Conservation (phyloP, 352 stramenopile species). For the Globisporangium middletonii region DNA sequence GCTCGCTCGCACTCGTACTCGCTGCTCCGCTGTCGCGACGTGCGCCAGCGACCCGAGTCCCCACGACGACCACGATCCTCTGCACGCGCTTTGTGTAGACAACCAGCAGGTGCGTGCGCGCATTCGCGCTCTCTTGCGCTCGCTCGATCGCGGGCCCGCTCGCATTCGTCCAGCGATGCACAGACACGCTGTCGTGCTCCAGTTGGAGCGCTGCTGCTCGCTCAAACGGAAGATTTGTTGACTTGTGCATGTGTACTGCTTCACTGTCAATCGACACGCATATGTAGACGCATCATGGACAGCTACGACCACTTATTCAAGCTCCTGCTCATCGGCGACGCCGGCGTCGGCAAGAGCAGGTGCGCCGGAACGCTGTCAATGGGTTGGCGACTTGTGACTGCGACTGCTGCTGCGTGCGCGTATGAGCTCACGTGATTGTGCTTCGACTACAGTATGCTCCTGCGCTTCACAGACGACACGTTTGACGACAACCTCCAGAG, state of each 20-base stretch:
- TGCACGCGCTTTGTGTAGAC: too few relatives aligned
- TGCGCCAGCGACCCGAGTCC: background rate
- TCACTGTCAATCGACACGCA: background rate
- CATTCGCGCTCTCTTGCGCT: background rate
- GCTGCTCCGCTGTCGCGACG: background rate
- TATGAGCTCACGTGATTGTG: background rate
- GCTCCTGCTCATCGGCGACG: slow-evolving; percentile 97
- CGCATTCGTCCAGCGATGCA: too few relatives aligned
- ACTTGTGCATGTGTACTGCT: background rate
- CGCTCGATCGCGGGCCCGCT: background rate
- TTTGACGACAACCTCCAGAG: slow-evolving; percentile 98
- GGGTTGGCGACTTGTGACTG: background rate
- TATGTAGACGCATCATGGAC: slow-evolving; percentile 35
- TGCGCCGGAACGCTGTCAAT: slow-evolving; percentile 15
- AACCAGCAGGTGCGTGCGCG: background rate
- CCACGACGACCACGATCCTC: background rate
- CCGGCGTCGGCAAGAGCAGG: slow-evolving; percentile 96
- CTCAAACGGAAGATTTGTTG: background rate
- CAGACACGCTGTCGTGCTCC: too few relatives aligned
- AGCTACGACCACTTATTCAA: slow-evolving; percentile 98
- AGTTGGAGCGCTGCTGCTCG: background rate
- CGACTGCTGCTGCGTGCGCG: background rate
- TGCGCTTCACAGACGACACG: slow-evolving; percentile 97
- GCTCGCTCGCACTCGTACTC: background rate
- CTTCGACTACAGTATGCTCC: slow-evolving; percentile 84